phyloP scores from a whole-genome alignment of 2,329 filamentous ascomycete species.

The Blastomyces percursus region DNA sequence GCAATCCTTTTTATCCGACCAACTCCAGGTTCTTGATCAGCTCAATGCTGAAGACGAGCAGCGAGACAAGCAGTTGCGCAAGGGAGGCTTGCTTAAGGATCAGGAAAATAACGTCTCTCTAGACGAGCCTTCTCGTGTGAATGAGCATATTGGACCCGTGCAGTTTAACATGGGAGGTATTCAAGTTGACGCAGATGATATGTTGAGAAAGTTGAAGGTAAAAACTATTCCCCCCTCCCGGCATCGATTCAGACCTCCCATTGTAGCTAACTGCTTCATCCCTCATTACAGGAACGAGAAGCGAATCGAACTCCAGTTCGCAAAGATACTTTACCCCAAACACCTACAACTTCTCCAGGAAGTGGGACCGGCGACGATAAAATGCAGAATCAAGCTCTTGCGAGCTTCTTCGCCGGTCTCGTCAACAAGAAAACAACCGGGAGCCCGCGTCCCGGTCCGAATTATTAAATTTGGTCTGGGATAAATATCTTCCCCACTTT shows the following conservation, averaged over 20 bases:
- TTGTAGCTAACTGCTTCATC: conserved; percentile 4
- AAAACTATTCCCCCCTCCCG: conserved; percentile 10
- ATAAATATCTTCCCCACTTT: not conserved
- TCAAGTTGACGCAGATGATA: conserved; percentile 87
- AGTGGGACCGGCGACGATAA: conserved; percentile 33
- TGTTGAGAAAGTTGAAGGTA: conserved; percentile 78
- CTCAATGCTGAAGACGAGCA: conserved; percentile 46
- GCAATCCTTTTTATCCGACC: conserved; percentile 64
- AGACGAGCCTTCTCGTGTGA: conserved; percentile 38
- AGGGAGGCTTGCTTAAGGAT: conserved; percentile 21
- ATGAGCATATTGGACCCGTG: conserved; percentile 83
- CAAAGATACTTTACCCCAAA: conserved; percentile 23
- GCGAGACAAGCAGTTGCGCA: conserved; percentile 25
- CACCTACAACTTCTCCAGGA: conserved; percentile 19
- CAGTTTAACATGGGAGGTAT: conserved; percentile 99
- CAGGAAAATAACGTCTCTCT: conserved; percentile 10
- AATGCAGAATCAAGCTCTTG: conserved; percentile 49
- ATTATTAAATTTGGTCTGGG: conserved; percentile 17
- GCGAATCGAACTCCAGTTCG: conserved; percentile 28
- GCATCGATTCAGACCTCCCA: not conserved
- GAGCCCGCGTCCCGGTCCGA: conserved; percentile 30
- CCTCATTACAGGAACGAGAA: conserved; percentile 31
- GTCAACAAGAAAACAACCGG: conserved; percentile 41
- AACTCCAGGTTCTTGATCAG: conserved; percentile 64
- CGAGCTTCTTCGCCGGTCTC: conserved; percentile 49